Conservation (phyloP, 108 stramenopile species). For the Mediolabrus comicus region DNA sequence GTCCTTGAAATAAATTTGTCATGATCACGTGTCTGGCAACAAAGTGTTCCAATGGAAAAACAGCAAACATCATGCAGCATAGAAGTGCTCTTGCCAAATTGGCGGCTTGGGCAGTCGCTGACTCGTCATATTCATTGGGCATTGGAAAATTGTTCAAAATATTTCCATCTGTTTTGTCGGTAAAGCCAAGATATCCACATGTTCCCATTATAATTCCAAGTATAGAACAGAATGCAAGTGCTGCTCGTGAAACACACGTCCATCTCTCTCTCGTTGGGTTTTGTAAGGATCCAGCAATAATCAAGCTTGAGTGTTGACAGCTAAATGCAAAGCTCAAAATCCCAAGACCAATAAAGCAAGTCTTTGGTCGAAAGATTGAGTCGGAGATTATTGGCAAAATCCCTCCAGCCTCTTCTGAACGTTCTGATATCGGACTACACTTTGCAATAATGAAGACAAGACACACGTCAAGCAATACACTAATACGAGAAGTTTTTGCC, state of each 20-base stretch:
- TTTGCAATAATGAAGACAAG: constrained; percentile 62
- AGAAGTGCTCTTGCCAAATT: constrained; percentile 63
- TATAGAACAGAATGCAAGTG: constrained; percentile 45
- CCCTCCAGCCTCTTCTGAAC: constrained; percentile 21
- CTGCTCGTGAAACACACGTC: constrained; percentile 52
- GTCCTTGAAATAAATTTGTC: constrained; percentile 71
- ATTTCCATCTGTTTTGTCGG: constrained; percentile 64
- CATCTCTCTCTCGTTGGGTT: constrained; percentile 70
- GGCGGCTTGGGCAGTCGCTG: constrained; percentile 28
- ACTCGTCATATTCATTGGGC: neutral
- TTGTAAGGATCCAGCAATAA: constrained; percentile 81
- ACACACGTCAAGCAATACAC: constrained; percentile 62
- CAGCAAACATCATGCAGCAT: constrained; percentile 78
- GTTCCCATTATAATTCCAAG: constrained; percentile 57
- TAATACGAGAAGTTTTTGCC: constrained; percentile 68
- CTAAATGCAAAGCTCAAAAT: constrained; percentile 85
- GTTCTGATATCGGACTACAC: constrained; percentile 33
- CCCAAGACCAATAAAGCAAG: constrained; percentile 77
- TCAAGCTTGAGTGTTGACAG: constrained; percentile 83
- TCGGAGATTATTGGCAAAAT: constrained; percentile 15
- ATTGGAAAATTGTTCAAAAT: constrained; percentile 62
- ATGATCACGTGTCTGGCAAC: constrained; percentile 82
- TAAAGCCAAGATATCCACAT: constrained; percentile 70
- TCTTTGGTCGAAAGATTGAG: constrained; percentile 44
- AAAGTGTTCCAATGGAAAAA: constrained; percentile 82